A percentile compares a stretch with the other conserved stretches of the same genome.
Evolutionary conservation across 192 early-diverging fungal genomes (phyloP).

Genomic region (Umbelopsis sp.): DNA sequence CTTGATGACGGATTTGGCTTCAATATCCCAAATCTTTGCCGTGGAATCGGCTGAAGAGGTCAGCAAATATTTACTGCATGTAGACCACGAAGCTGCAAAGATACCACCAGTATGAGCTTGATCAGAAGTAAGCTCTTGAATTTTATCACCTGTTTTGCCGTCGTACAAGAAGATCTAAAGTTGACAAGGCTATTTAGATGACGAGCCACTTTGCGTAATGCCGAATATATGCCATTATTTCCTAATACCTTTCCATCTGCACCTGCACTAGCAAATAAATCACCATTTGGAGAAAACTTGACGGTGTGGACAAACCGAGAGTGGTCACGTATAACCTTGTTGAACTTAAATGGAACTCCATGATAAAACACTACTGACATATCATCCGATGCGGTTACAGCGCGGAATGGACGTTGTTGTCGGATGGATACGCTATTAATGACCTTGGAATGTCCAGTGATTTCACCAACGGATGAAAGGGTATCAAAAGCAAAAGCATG

Average conservation of each 20-base stretch:
- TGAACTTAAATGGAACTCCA: constrained; percentile 90
- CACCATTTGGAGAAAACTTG: constrained; percentile 79
- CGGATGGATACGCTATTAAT: constrained; percentile 90
- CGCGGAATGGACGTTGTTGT: constrained; percentile 88
- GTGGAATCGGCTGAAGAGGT: constrained; percentile 87
- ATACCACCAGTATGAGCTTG: constrained; percentile 79
- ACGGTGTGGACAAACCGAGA: constrained; percentile 91
- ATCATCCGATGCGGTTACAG: constrained; percentile 92
- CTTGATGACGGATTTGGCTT: constrained; percentile 64
- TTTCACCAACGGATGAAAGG: constrained; percentile 87
- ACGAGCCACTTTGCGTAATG: neutral
- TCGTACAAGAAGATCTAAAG: constrained; percentile 88
- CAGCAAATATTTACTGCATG: constrained; percentile 73
- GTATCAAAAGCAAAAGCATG: constrained; percentile 90
- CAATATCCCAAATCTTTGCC: constrained; percentile 91
- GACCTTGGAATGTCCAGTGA: constrained; percentile 86
- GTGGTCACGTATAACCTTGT: constrained; percentile 75
- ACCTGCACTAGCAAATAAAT: constrained; percentile 82
- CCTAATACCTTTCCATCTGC: constrained; percentile 76
- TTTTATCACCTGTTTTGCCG: constrained; percentile 83
- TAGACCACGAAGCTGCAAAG: constrained; percentile 86
- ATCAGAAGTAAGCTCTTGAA: constrained; percentile 50
- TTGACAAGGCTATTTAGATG: neutral
- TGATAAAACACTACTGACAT: constrained; percentile 85
- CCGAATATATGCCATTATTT: neutral